Evolutionary conservation across 768 basidiomycete genomes (phyloP).

Genomic region (Lentinus tigrinus): DNA sequence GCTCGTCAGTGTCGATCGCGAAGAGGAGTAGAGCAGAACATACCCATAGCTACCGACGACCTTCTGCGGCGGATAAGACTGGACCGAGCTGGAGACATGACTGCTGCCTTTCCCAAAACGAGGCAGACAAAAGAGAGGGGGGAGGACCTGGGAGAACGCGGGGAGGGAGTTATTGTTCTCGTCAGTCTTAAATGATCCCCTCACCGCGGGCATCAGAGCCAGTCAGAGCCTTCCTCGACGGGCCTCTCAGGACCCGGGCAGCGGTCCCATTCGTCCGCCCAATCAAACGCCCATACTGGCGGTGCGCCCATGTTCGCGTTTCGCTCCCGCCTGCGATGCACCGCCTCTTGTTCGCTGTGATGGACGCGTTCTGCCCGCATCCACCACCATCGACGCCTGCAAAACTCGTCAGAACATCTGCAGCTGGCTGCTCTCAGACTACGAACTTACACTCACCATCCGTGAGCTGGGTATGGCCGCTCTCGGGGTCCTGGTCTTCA

Average conservation of each 20-base stretch:
- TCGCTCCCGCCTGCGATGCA: neutral
- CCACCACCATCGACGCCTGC: neutral
- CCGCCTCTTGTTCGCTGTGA: neutral
- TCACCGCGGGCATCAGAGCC: constrained; percentile 10
- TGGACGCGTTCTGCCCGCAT: neutral
- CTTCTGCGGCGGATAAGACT: constrained; percentile 36
- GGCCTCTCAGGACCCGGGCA: constrained; percentile 5
- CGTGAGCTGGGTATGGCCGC: neutral
- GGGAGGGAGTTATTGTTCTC: constrained; percentile 18
- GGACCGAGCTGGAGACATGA: constrained; percentile 37
- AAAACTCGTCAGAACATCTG: neutral
- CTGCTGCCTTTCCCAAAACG: constrained; percentile 18
- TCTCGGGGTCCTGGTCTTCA: neutral
- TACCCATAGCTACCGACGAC: constrained; percentile 38
- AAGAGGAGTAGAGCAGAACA: constrained; percentile 10
- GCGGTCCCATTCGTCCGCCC: constrained; percentile 1
- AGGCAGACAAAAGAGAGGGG: constrained; percentile 12
- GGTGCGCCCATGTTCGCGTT: neutral
- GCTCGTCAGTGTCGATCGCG: neutral
- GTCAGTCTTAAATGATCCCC: constrained; percentile 15
- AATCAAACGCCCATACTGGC: neutral
- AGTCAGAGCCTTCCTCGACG: constrained; percentile 8
- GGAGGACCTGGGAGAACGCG: constrained; percentile 6
- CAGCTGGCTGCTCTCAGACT: neutral
- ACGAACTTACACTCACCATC: neutral